Percentiles rank a stretch among this genome's conserved stretches.
These are phyloP conservation scores for Cardamine resedifolia DNA, from an alignment of 345 rosid genomes.

Conservation along the genomic window DNA sequence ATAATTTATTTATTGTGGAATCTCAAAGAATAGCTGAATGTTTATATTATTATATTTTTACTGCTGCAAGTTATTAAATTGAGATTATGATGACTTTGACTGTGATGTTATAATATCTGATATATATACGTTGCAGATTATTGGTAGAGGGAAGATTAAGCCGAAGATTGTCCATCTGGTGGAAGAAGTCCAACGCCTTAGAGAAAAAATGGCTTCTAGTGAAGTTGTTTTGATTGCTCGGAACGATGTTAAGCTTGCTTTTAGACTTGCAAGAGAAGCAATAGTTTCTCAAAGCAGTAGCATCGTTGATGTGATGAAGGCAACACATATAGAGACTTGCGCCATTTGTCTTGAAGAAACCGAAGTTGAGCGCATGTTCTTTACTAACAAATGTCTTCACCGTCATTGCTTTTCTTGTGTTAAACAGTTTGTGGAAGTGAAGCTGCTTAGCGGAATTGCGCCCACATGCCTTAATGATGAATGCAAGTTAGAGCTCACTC, in stretches of 20 bases:
- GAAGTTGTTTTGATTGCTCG: background rate
- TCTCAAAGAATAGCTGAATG: too few species aligned
- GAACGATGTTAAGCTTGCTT: background rate
- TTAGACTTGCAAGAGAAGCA: background rate
- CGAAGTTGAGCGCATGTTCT: constrained; percentile 10
- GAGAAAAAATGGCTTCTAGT: background rate
- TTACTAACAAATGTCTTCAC: background rate
- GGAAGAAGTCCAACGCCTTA: background rate
- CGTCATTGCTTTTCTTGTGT: background rate
- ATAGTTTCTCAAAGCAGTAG: background rate
- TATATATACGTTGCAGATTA: background rate
- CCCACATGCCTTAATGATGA: constrained; percentile 60
- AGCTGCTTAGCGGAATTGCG: constrained; percentile 42
- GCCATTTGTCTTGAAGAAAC: constrained; percentile 56
- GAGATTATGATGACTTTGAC: background rate
- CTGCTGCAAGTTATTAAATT: too few species aligned
- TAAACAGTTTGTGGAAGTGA: background rate
- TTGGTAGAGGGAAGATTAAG: background rate
- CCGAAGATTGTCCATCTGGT: background rate
- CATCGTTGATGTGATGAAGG: constrained; percentile 20
- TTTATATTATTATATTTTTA: too few species aligned
- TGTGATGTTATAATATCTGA: background rate
- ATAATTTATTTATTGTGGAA: too few species aligned
- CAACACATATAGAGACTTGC: constrained; percentile 43
- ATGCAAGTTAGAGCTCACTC: constrained; percentile 48